A percentile compares a stretch with the other conserved stretches of the same genome.
Conservation (phyloP, 441 rosid genomes). For the Aleurites moluccanus region DNA sequence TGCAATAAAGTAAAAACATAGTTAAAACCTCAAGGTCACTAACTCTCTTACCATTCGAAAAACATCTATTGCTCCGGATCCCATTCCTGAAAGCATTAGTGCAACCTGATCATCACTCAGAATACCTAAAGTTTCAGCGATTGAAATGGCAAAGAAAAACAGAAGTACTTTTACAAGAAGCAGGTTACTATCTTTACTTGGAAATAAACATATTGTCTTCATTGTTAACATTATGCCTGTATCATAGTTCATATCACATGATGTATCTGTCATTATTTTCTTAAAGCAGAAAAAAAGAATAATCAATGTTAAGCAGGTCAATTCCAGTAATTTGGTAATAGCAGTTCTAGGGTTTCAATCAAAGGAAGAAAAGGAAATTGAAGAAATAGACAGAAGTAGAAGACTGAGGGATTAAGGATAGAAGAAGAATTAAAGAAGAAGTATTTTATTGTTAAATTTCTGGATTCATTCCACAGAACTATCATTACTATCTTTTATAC, state of each 20-base stretch:
- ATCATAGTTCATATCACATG: not conserved
- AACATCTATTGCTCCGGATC: conserved; percentile 65
- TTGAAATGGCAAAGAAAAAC: not conserved
- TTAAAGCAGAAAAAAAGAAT: not conserved
- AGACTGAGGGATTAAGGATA: no score
- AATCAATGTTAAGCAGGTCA: no score
- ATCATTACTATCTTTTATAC: no score
- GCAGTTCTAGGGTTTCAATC: no score
- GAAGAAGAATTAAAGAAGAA: no score
- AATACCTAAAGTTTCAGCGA: conserved; percentile 16
- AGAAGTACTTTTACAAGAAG: not conserved
- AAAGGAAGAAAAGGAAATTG: no score
- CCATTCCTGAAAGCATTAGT: conserved; percentile 98
- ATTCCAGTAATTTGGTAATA: no score
- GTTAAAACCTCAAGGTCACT: not conserved
- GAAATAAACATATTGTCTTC: not conserved
- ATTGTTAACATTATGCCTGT: not conserved
- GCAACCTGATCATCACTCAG: conserved; percentile 68
- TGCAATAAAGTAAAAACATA: not conserved
- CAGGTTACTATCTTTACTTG: not conserved
- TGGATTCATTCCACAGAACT: no score
- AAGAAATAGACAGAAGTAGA: no score
- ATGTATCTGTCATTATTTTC: not conserved
- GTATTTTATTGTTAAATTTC: no score
- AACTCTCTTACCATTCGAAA: conserved; percentile 72